phyloP scores from a whole-genome alignment of 345 rosid species.

The Syzygium oleosum region DNA sequence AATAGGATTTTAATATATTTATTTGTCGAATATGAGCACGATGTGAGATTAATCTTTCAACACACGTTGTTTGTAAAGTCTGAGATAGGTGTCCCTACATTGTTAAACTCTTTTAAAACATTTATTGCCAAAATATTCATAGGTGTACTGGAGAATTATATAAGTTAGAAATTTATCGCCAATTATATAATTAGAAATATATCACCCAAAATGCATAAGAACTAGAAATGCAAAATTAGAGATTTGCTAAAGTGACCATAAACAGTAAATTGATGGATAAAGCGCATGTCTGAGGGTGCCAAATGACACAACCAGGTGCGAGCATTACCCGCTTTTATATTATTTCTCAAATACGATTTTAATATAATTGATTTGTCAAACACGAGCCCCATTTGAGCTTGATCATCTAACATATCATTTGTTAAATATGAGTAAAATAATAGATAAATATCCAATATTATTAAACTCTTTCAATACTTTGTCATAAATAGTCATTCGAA shows the following conservation, averaged over 20 bases:
- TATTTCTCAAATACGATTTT: background rate
- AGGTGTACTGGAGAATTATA: background rate
- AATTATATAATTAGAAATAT: background rate
- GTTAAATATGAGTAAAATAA: too few relatives aligned
- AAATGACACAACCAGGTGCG: background rate
- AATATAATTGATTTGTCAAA: background rate
- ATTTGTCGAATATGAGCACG: background rate
- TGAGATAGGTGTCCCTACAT: background rate
- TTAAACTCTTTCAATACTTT: too few relatives aligned
- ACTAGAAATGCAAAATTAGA: background rate
- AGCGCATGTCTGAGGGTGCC: background rate
- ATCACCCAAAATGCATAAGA: background rate
- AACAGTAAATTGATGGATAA: background rate
- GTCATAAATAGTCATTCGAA: too few relatives aligned
- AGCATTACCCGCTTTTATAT: background rate
- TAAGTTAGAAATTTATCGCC: background rate
- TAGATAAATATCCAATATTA: too few relatives aligned
- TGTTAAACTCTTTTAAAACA: background rate
- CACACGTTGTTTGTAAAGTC: accelerated
- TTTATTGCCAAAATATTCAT: background rate
- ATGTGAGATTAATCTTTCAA: background rate
- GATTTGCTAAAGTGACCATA: background rate
- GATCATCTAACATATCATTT: background rate
- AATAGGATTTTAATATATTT: background rate
- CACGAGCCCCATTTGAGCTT: background rate